Evolutionary conservation across 768 basidiomycete genomes (phyloP).

Genomic region (Lentinula boryana): DNA sequence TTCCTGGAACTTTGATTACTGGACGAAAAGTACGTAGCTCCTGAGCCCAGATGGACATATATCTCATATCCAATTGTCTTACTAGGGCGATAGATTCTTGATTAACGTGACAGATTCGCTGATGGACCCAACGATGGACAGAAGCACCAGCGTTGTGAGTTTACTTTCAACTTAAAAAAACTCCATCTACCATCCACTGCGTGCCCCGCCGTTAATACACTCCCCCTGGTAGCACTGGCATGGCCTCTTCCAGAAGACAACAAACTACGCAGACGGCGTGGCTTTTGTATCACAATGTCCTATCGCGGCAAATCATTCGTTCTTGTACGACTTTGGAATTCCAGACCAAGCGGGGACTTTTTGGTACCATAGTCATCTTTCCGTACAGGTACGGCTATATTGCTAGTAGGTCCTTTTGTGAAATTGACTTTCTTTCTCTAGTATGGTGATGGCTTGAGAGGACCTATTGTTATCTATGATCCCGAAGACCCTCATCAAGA

Average conservation of each 20-base stretch:
- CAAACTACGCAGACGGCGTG: constrained; percentile 22
- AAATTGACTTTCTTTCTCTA: constrained; percentile 14
- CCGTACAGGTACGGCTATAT: background rate
- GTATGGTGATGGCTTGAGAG: constrained; percentile 35
- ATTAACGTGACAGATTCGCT: constrained; percentile 44
- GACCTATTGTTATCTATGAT: constrained; percentile 34
- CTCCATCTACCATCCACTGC: background rate
- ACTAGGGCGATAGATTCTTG: constrained; percentile 33
- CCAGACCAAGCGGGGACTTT: constrained; percentile 25
- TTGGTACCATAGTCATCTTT: constrained; percentile 1
- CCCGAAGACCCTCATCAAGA: constrained; percentile 3
- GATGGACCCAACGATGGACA: constrained; percentile 42
- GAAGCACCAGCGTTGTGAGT: constrained; percentile 42
- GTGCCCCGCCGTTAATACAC: background rate
- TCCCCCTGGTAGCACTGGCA: constrained; percentile 1
- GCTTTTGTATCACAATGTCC: constrained; percentile 27
- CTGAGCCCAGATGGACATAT: background rate
- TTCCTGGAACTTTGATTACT: constrained; percentile 25
- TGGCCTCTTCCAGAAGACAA: constrained; percentile 3
- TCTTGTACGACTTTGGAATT: constrained; percentile 27
- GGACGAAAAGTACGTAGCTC: constrained; percentile 19
- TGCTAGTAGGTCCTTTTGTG: constrained; percentile 18
- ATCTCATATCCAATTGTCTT: background rate
- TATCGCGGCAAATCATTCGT: constrained; percentile 23
- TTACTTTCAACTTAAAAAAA: background rate